Conservation (phyloP, 257 asterid genomes). For the Vinca minor region DNA sequence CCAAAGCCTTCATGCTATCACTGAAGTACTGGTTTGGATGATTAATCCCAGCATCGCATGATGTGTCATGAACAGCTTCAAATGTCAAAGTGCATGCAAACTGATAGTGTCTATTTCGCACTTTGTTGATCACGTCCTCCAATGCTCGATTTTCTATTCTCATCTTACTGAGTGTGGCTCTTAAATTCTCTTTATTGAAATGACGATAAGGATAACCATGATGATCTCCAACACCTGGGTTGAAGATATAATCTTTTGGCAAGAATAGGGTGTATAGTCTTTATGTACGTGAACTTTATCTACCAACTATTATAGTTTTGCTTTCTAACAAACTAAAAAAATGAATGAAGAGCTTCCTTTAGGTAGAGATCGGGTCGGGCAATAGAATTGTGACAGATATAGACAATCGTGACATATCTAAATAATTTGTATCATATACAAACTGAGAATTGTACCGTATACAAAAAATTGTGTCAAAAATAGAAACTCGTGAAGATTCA, state of each 20-base stretch:
- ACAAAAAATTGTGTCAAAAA: no score
- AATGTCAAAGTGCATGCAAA: constrained; percentile 94
- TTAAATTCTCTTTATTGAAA: constrained; percentile 85
- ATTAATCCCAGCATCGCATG: constrained; percentile 85
- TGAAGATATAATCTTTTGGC: constrained; percentile 76
- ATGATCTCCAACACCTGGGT: constrained; percentile 95
- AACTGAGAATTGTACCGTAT: no score
- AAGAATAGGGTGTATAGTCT: constrained; percentile 93
- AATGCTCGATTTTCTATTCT: constrained; percentile 66
- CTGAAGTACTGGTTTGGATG: constrained; percentile 87
- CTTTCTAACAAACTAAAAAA: no score
- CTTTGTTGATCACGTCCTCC: constrained; percentile 75
- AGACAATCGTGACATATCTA: no score
- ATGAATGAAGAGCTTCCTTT: no score
- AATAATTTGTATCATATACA: no score
- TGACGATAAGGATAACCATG: constrained; percentile 97
- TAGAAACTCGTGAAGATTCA: no score
- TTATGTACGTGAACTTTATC: no score
- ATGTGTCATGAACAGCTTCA: constrained; percentile 78
- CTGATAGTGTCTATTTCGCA: constrained; percentile 80
- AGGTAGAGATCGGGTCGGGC: no score
- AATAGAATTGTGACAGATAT: no score
- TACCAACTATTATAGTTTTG: no score
- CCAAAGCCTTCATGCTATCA: constrained; percentile 64
- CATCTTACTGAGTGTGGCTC: constrained; percentile 80